Evolutionary conservation across 305 asterid species (phyloP).

Genomic region (Solanum hybrid): DNA sequence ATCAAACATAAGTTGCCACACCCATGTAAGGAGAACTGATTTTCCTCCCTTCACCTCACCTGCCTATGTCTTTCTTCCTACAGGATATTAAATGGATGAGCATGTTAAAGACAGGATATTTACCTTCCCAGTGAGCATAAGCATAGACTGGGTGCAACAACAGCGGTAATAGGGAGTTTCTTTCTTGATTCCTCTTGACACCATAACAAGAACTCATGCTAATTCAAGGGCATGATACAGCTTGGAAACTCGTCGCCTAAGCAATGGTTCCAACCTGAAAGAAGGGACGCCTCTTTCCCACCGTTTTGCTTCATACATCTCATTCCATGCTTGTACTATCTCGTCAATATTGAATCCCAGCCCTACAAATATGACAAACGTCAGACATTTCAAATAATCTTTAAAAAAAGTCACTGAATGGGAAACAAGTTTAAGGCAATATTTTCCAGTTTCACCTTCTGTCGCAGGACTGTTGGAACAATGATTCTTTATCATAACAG

Average conservation of each 20-base stretch:
- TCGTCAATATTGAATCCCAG: slow-evolving; percentile 77
- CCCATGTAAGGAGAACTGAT: not conserved
- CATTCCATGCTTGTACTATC: slow-evolving; percentile 91
- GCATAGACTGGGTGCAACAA: slow-evolving; percentile 15
- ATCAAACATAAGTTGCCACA: not conserved
- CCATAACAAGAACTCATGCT: slow-evolving; percentile 33
- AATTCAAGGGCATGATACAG: slow-evolving; percentile 53
- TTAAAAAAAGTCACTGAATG: not conserved
- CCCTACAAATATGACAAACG: slow-evolving; percentile 33
- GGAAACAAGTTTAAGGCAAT: slow-evolving; percentile 4
- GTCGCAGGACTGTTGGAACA: slow-evolving; percentile 51
- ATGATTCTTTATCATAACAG: slow-evolving; percentile 81
- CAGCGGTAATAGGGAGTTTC: not conserved
- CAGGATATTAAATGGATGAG: not conserved
- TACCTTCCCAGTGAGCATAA: slow-evolving; percentile 18
- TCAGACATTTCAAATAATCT: slow-evolving; percentile 11
- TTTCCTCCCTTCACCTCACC: not conserved
- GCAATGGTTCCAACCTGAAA: slow-evolving; percentile 70
- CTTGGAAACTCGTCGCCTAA: slow-evolving; percentile 64
- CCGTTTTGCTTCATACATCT: slow-evolving; percentile 78
- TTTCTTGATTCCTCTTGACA: slow-evolving; percentile 8
- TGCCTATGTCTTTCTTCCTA: not conserved
- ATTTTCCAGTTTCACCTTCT: slow-evolving; percentile 42
- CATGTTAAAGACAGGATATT: not conserved
- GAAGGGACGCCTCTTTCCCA: slow-evolving; percentile 60